Evolutionary conservation across 1,139 yeast species (phyloP), one percentile per base, ranked within the genome.

Genomic region (Candida pseudoviswanathii): DNA sequence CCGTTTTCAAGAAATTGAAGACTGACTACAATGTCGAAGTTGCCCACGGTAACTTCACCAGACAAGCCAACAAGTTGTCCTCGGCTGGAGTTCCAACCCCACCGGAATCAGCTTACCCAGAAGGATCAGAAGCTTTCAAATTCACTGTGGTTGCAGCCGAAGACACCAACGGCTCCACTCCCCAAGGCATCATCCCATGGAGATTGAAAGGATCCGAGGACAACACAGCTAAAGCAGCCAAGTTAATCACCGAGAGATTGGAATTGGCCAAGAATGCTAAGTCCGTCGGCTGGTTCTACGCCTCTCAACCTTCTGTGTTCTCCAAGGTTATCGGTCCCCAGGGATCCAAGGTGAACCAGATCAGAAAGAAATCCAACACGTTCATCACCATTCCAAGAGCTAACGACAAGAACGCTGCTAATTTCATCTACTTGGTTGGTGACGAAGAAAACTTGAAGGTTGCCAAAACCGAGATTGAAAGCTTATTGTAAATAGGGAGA

Each of bases 251-350:
- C 46, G 62, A 64, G 31, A 66, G 75, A 49, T 67, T 75, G 57
- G 66, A 59, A 29, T 59, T 56, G 37, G 78, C 79, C 36, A 57
- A 67, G 52, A 53, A 56, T n/a, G 71, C 78, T 37, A 61, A 60
- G 30, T 54, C 57, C 34, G 59, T 61, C 33, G 80, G 71, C 21
- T 76, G 80, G 80, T 66, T 68, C 49, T 73, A 70, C 58, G 58
- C 70, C 27, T 58, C 60, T 39, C 63, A 70, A 51, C 69, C 78
- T 24, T 58, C 70, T 1, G 54, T 53, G n/a, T 74, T 75, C 57
- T 79, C 87, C 51, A 80, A 78, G 65, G 75, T 89, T 45, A 80
- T 90, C 58, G 97, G 97, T 5, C 84, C 90, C 24, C 85, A 82
- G 58, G 97, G 97, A 44, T 68, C 84, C 33, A 84, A 80, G 56